Base-by-base conservation (phyloP, 2,329 filamentous ascomycete species). In the Pezicula radicicola region DNA sequence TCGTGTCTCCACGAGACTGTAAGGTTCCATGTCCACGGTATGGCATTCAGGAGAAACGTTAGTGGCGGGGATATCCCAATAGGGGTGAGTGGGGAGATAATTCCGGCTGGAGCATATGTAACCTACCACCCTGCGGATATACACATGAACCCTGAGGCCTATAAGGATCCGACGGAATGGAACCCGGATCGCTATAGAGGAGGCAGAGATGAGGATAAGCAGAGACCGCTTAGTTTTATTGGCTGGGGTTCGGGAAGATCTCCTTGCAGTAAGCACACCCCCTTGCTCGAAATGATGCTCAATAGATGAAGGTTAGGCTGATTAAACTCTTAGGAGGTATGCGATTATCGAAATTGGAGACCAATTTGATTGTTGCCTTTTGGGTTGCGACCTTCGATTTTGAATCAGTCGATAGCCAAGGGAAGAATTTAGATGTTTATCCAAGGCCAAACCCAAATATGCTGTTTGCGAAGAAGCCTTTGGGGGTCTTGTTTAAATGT, bases 1-100 rank as follows among this genome's bases (percentile, higher is more conserved):
- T 51, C 79, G 25, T 78, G 74, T 43, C 66, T 84, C 36, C 71
- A 73, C 39, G 81, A 84, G 54, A 72, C 71, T 13, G 80, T 84
- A 52, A 74, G 80, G 3, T 56, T 83, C 21, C 73, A 74, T 30
- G 57, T 74, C 7, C 63, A 71, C 0, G 80, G 80, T 6, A 69
- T 72, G 1, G 69, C 71, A 0, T 77, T 83, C 60, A 71, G 81
- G 6, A 75, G 74, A 62, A 84, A 84, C 58, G 66, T 68, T 8
- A 73, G 70, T 33, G 72, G 71, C 15, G 66, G 64, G 19, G 69
- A 75, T 36, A 64, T 83, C 5, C 65, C 69, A 1, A 73, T 79
- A 21, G 72, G 73, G 5, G 61, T 61, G 3, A 72, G 71, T 5
- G 69, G 70, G 19, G 74, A 80, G 57, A 69, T 81, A 7, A 72